Conservation (phyloP, 345 rosid species). For the Microthlaspi erraticum region DNA sequence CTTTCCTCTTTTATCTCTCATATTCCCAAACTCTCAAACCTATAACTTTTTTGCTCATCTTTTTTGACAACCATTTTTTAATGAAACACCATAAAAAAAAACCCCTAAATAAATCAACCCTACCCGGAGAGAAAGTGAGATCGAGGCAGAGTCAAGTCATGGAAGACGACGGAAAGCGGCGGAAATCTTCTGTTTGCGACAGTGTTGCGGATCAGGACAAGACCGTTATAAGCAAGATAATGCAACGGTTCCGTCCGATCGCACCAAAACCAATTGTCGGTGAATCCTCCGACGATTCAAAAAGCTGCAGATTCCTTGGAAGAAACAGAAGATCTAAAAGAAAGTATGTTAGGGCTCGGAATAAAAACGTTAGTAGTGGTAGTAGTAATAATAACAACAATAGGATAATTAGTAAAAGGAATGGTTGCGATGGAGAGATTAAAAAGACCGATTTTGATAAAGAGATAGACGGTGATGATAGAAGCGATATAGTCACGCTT, state of each 20-base stretch:
- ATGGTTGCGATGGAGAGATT: constrained; percentile 32
- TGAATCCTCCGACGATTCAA: constrained; percentile 37
- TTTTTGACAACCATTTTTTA: not conserved
- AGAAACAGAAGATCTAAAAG: constrained; percentile 56
- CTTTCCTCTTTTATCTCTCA: constrained; percentile 36
- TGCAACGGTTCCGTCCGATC: constrained; percentile 87
- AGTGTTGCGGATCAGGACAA: constrained; percentile 46
- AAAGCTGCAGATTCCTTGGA: constrained; percentile 36
- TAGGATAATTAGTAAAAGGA: constrained; percentile 31
- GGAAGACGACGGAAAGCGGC: constrained; percentile 42
- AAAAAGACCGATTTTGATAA: constrained; percentile 32
- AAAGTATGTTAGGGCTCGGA: constrained; percentile 74
- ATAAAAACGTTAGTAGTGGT: constrained; percentile 31
- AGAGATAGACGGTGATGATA: constrained; percentile 10
- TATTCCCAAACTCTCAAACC: constrained; percentile 6
- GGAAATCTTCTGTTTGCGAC: constrained; percentile 26
- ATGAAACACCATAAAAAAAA: constrained; percentile 5
- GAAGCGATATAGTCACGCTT: constrained; percentile 49
- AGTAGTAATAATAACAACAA: constrained; percentile 8
- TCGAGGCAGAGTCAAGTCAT: constrained; percentile 15
- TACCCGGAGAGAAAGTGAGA: not conserved
- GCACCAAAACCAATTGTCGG: constrained; percentile 75
- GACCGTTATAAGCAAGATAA: constrained; percentile 56
- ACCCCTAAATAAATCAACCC: not conserved
- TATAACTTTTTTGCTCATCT: constrained; percentile 18